These are phyloP conservation scores for Leishmania tarentolae DNA, from an alignment of 208 protist species.

Conservation along the genomic window DNA sequence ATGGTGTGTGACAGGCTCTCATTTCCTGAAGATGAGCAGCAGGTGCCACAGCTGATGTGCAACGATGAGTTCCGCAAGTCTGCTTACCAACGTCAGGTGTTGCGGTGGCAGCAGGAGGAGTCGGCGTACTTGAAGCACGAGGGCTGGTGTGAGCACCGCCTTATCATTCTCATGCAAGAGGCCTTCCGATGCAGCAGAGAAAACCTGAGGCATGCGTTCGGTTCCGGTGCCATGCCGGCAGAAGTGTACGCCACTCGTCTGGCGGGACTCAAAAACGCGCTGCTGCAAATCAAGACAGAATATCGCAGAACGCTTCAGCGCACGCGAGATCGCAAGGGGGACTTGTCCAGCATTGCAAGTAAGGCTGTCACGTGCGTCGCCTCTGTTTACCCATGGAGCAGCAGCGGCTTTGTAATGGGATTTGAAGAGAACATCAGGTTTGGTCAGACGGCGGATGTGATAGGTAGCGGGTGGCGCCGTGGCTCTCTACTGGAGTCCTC, in stretches of 20 bases:
- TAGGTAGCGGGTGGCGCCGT: constrained; percentile 1
- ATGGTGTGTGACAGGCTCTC: neutral
- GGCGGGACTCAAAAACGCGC: constrained; percentile 10
- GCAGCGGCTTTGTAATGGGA: constrained; percentile 42
- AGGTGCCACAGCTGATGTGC: neutral
- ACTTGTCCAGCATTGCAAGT: constrained; percentile 31
- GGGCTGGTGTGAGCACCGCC: constrained; percentile 36
- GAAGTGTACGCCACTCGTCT: constrained; percentile 8
- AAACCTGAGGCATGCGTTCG: constrained; percentile 13
- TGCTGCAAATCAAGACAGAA: constrained; percentile 38
- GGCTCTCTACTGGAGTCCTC: neutral
- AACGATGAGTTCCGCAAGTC: constrained; percentile 22
- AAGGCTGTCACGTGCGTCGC: constrained; percentile 50
- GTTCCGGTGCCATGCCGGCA: constrained; percentile 4
- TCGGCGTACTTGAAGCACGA: constrained; percentile 36
- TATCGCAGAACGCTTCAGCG: constrained; percentile 47
- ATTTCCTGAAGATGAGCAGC: constrained; percentile 3
- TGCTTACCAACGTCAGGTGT: constrained; percentile 28
- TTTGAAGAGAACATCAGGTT: constrained; percentile 45
- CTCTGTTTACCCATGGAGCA: constrained; percentile 53
- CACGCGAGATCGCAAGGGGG: constrained; percentile 24
- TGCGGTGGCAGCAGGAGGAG: constrained; percentile 38
- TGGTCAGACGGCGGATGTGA: neutral
- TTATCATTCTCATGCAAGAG: constrained; percentile 57
- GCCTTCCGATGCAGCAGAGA: constrained; percentile 28